A percentile compares a stretch with the other conserved stretches of the same genome.
Evolutionary conservation across 2,329 filamentous ascomycete species (phyloP).

Genomic region (Fusarium sp.): DNA sequence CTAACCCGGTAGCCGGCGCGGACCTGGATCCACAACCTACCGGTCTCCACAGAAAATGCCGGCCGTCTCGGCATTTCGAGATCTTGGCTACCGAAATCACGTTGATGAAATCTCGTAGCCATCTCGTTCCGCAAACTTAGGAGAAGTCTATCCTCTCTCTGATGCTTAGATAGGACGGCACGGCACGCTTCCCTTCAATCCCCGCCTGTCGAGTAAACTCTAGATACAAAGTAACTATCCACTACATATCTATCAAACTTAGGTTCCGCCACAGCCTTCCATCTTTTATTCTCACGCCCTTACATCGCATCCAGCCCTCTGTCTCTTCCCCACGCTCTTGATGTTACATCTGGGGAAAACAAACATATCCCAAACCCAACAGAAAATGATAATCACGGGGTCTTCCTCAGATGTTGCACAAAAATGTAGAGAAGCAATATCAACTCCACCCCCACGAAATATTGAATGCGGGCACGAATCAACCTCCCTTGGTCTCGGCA

Average conservation of each 20-base stretch:
- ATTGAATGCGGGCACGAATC: slow-evolving; percentile 43
- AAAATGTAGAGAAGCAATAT: neutral
- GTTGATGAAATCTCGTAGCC: neutral
- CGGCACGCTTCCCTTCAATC: slow-evolving; percentile 7
- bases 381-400: slow-evolving; percentile 6
- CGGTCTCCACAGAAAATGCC: slow-evolving; percentile 5
- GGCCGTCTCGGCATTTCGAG: slow-evolving; percentile 2
- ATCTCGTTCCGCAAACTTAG: slow-evolving; percentile 7
- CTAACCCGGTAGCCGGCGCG: neutral
- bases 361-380: neutral
- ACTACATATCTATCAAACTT: slow-evolving; percentile 5
- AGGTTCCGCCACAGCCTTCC: neutral
- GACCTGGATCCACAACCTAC: neutral
- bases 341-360: slow-evolving; percentile 16
- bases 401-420: slow-evolving; percentile 1
- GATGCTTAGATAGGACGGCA: neutral
- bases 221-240: slow-evolving; percentile 5
- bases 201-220: neutral
- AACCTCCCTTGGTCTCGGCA: slow-evolving; percentile 32
- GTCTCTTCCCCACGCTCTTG: slow-evolving; percentile 5
- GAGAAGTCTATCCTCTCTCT: neutral
- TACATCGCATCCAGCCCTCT: slow-evolving; percentile 9
- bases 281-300: slow-evolving; percentile 26
- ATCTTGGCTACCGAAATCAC: slow-evolving; percentile 1
- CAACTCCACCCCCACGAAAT: slow-evolving; percentile 25